phyloP scores from a whole-genome alignment of 108 stramenopile species.

The Fragilariopsis cylindrus region DNA sequence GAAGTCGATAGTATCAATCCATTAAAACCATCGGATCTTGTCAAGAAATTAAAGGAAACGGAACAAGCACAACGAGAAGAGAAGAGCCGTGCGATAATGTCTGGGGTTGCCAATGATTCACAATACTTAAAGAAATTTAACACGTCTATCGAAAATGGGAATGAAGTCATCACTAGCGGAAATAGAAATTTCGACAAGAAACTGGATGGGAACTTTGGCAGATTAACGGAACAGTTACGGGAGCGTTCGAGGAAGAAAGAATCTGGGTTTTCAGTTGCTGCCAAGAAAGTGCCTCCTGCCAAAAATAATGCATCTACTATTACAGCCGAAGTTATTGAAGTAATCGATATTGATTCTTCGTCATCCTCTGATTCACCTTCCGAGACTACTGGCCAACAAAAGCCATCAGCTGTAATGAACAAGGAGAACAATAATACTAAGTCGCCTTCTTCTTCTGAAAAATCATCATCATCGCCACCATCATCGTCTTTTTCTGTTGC shows the following conservation, averaged over 20 bases:
- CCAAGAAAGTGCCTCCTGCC: no score
- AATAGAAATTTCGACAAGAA: slow-evolving; percentile 19
- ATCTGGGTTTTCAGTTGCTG: not conserved
- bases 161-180: slow-evolving; percentile 14
- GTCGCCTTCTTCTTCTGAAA: no score
- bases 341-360: no score
- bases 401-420: no score
- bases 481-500: no score
- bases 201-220: slow-evolving; percentile 7
- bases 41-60: slow-evolving; percentile 35
- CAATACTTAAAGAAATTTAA: slow-evolving; percentile 10
- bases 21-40: slow-evolving; percentile 37
- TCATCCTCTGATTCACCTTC: no score
- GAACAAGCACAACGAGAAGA: slow-evolving; percentile 32
- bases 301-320: no score
- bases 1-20: slow-evolving; percentile 57
- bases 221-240: slow-evolving; percentile 1
- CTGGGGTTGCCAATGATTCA: not conserved
- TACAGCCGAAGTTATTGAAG: no score
- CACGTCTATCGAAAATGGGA: slow-evolving; percentile 3
- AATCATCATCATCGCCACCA: no score
- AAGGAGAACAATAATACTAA: no score
- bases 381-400: no score
- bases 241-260: slow-evolving; percentile 2
- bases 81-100: not conserved